Conservation (phyloP, 2,329 filamentous ascomycete genomes). For the Grosmannia clavigera region DNA sequence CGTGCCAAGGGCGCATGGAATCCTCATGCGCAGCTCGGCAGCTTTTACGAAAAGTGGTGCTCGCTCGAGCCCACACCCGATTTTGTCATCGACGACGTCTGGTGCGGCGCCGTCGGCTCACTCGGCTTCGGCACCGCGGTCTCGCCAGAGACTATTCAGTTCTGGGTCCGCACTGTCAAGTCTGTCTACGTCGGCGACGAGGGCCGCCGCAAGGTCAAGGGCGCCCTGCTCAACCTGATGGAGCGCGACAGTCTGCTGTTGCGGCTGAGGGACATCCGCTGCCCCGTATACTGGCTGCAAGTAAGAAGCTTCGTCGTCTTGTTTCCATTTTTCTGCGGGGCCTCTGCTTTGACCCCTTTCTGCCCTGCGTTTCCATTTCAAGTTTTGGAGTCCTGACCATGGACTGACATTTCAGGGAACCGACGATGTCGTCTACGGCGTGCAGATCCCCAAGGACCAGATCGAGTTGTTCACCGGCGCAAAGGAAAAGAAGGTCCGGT, state of each 20-base stretch:
- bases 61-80: slow-evolving; percentile 27
- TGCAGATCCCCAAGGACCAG: slow-evolving; percentile 29
- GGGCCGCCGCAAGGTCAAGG: slow-evolving; percentile 33
- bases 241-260: slow-evolving; percentile 34
- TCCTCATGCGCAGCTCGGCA: slow-evolving; percentile 25
- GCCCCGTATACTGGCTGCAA: slow-evolving; percentile 37
- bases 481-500: slow-evolving; percentile 28
- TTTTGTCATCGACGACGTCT: slow-evolving; percentile 34
- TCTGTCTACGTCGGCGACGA: slow-evolving; percentile 35
- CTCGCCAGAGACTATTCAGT: slow-evolving; percentile 23
- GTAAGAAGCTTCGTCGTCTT: neutral
- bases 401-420: slow-evolving; percentile 26
- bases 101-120: slow-evolving; percentile 30
- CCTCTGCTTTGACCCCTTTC: neutral
- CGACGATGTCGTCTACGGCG: slow-evolving; percentile 30
- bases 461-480: slow-evolving; percentile 37
- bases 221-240: slow-evolving; percentile 30
- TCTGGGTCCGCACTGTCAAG: slow-evolving; percentile 34
- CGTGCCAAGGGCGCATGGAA: slow-evolving; percentile 36
- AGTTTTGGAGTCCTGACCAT: no score
- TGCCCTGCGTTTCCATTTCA: no score
- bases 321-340: neutral
- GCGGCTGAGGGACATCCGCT: slow-evolving; percentile 33
- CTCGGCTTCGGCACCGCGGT: slow-evolving; percentile 33
- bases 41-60: slow-evolving; percentile 31